A percentile compares a stretch with the other conserved stretches of the same genome.
Evolutionary conservation across 192 early-diverging fungal genomes (phyloP).

Genomic region (Coemansia sp.): DNA sequence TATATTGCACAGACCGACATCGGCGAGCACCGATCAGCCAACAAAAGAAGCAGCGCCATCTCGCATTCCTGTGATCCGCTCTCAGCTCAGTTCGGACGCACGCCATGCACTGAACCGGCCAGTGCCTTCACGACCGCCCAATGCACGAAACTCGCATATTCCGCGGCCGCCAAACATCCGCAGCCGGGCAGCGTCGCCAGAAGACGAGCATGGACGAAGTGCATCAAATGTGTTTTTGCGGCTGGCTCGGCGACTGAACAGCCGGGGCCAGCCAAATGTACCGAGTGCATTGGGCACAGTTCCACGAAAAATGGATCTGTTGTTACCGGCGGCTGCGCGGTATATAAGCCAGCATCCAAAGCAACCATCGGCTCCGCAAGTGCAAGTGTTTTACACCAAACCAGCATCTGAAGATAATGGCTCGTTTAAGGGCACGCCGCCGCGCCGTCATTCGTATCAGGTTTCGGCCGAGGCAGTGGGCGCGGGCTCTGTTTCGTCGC

Average conservation of each 20-base stretch:
- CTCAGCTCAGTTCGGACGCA: background rate
- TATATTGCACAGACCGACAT: conserved; percentile 21
- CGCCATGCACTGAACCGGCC: background rate
- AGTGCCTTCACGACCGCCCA: conserved; percentile 10
- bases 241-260: conserved; percentile 45
- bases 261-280: conserved; percentile 3
- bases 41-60: conserved; percentile 22
- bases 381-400: conserved; percentile 43
- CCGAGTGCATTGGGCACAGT: conserved; percentile 30
- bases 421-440: conserved; percentile 20
- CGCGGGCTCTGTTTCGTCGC: conserved; percentile 6
- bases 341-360: conserved; percentile 51
- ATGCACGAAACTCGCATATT: conserved; percentile 38
- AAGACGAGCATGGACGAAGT: conserved; percentile 6
- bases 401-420: conserved; percentile 13
- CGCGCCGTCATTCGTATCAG: conserved; percentile 53
- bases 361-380: conserved; percentile 30
- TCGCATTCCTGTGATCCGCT: conserved; percentile 42
- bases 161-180: conserved; percentile 34
- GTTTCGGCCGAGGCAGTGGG: conserved; percentile 9
- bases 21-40: conserved; percentile 2
- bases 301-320: conserved; percentile 50
- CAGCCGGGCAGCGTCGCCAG: conserved; percentile 6
- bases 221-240: conserved; percentile 46
- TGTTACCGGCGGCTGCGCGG: conserved; percentile 48